phyloP scores from a whole-genome alignment of 1,284 basidiomycete species.

The Omphalotus olearius region DNA sequence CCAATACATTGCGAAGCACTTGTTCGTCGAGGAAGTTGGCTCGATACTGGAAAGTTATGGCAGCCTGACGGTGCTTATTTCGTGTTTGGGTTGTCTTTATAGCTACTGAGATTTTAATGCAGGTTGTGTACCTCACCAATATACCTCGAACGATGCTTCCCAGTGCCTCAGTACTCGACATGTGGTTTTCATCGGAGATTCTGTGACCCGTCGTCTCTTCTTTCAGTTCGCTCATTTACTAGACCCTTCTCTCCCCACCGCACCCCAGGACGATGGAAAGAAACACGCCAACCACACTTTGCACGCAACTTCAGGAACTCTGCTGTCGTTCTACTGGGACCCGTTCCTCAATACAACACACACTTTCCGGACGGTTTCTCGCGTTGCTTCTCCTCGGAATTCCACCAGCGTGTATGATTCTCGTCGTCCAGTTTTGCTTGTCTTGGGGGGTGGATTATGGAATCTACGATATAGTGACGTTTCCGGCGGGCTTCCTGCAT shows the following conservation, averaged over 20 bases:
- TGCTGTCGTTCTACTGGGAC: constrained; percentile 75
- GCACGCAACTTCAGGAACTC: constrained; percentile 39
- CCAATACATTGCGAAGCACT: constrained; percentile 70
- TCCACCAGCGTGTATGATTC: neutral
- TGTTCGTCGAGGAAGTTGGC: constrained; percentile 73
- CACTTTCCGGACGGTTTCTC: constrained; percentile 35
- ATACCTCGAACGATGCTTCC: constrained; percentile 49
- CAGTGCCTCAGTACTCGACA: constrained; percentile 50
- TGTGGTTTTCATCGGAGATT: constrained; percentile 83
- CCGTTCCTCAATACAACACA: constrained; percentile 73
- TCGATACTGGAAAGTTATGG: constrained; percentile 70
- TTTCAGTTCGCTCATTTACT: constrained; percentile 65
- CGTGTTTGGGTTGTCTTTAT: constrained; percentile 6
- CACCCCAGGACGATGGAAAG: constrained; percentile 49
- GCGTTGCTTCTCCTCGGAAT: neutral
- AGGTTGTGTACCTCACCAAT: constrained; percentile 77
- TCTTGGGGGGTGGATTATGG: constrained; percentile 85
- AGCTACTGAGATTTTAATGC: constrained; percentile 13
- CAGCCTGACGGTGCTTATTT: constrained; percentile 72
- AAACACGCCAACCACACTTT: constrained; percentile 68
- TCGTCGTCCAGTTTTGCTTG: constrained; percentile 54
- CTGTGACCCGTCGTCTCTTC: constrained; percentile 75
- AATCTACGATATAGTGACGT: constrained; percentile 69
- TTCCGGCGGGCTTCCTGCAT: constrained; percentile 72
- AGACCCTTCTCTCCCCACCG: constrained; percentile 51